Evolutionary conservation across 768 basidiomycete genomes (phyloP).

Genomic region (Termitomyces sp.): DNA sequence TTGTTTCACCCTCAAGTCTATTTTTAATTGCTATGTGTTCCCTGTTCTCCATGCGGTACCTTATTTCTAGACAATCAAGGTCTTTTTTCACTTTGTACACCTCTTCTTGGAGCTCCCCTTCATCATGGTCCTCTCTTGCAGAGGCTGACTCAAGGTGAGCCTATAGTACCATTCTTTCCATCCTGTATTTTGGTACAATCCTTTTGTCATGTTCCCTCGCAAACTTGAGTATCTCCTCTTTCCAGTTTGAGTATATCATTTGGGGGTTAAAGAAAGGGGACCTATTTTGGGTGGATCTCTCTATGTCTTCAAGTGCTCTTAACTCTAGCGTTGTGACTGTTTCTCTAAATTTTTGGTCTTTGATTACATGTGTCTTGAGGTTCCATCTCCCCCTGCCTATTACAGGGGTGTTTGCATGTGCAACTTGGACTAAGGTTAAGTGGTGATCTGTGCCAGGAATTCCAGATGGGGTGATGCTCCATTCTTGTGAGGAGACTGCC

Average conservation of each 20-base stretch:
- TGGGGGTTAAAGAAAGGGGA: neutral
- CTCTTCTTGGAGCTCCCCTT: neutral
- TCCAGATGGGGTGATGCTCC: neutral
- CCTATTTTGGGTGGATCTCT: too few species aligned
- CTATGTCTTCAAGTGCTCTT: neutral
- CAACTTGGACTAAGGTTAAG: too few species aligned
- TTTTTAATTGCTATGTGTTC: neutral
- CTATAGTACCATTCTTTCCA: neutral
- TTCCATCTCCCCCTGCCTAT: neutral
- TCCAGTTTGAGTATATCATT: neutral
- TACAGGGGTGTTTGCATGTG: neutral
- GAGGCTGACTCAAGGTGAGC: neutral
- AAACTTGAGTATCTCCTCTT: neutral
- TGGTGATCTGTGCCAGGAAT: neutral
- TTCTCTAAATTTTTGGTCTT: neutral
- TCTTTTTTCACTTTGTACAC: neutral
- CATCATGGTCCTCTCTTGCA: neutral
- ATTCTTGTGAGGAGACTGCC: neutral
- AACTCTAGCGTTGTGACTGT: fast-evolving
- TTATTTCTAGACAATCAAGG: neutral
- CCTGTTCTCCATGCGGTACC: neutral
- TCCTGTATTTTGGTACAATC: neutral
- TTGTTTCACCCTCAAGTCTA: neutral
- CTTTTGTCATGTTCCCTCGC: neutral
- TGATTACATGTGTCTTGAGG: neutral